Evolutionary conservation across 805 yeast species (phyloP), one percentile per base, ranked within the genome.

Genomic region (Kluyveromyces starmeri): DNA sequence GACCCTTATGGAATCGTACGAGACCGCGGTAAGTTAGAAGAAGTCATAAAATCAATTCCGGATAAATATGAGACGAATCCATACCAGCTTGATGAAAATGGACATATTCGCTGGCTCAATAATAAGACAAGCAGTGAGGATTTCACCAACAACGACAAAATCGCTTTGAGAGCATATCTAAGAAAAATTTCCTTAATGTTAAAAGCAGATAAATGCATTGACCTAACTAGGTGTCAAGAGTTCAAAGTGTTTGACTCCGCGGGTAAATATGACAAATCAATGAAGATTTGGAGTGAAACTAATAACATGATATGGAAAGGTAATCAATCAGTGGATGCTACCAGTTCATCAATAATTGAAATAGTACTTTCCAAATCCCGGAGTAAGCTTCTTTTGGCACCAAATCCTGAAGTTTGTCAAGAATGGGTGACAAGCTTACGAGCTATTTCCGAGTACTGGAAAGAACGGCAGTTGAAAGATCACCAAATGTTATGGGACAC

Each of bases 41-140:
- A 44, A 12, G 33, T 48, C 0, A 20, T 55, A 2, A 18, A 36
- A 0, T 27, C 38, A 2, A 35, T 70, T 13, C 70, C 75, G 0
- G 41, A 41, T 2, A 42, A 65, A 1, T 73, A 65, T 44, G 62
- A 63, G 22, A 66, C 72, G 27, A 65, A 73, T 12, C 79, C 85
- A 0, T 86, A 59, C 49, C 67, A 68, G 3, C 31, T 76, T 4
- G 71, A 73, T 40, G 58, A 52, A 2, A 45, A 62, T 20, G 67
- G 64, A 1, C 80, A 79, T 41, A 65, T 86, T 3, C 46, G 50
- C 2, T 85, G 95, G 95, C 53, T 84, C 7, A 60, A 59, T 4
- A 61, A 64, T 3, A 54, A 47, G 1, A 37, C 52, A 1, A 41
- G 56, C 2, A 40, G 42, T 1, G 62, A 61, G 2, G 70, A 69